These are phyloP conservation scores for Sporothrix euskadiensis DNA, from an alignment of 2,329 filamentous ascomycete species.

Conservation along the genomic window DNA sequence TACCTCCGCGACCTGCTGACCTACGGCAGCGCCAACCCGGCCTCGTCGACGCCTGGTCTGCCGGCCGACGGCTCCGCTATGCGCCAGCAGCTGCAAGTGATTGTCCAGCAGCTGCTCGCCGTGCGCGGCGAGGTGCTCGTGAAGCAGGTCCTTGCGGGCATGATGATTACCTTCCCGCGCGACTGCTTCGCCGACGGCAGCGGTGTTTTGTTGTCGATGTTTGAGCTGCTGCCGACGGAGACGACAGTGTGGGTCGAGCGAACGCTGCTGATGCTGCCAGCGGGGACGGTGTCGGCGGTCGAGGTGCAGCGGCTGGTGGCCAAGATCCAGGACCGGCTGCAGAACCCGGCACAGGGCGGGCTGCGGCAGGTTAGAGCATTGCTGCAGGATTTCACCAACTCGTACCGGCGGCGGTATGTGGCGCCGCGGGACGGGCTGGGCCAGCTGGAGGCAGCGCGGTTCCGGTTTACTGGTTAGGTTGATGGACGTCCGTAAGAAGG, in stretches of 20 bases:
- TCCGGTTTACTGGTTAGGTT: conserved; percentile 68
- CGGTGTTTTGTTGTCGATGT: conserved; percentile 84
- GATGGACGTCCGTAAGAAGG: not conserved
- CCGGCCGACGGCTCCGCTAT: not conserved
- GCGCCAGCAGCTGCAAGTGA: conserved; percentile 63
- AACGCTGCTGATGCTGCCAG: conserved; percentile 80
- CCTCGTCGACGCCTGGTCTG: conserved; percentile 48
- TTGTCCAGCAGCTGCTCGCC: conserved; percentile 70
- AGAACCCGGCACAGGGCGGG: conserved; percentile 41
- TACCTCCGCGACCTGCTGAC: conserved; percentile 89
- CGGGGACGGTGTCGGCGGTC: conserved; percentile 73
- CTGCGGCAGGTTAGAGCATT: conserved; percentile 78
- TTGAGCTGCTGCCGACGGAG: conserved; percentile 79
- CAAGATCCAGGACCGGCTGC: conserved; percentile 71
- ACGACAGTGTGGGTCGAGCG: conserved; percentile 79
- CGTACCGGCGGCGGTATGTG: conserved; percentile 88
- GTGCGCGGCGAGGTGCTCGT: conserved; percentile 75
- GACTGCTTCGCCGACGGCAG: conserved; percentile 96
- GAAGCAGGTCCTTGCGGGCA: conserved; percentile 88
- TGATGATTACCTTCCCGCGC: conserved; percentile 98
- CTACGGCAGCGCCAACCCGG: conserved; percentile 77
- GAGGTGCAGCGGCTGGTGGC: conserved; percentile 80
- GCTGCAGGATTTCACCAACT: conserved; percentile 95
- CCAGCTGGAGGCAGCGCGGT: conserved; percentile 79
- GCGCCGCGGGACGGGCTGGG: conserved; percentile 92